Base-by-base conservation (phyloP, 805 yeast genomes). In the Lipomyces spencermartinsiae region DNA sequence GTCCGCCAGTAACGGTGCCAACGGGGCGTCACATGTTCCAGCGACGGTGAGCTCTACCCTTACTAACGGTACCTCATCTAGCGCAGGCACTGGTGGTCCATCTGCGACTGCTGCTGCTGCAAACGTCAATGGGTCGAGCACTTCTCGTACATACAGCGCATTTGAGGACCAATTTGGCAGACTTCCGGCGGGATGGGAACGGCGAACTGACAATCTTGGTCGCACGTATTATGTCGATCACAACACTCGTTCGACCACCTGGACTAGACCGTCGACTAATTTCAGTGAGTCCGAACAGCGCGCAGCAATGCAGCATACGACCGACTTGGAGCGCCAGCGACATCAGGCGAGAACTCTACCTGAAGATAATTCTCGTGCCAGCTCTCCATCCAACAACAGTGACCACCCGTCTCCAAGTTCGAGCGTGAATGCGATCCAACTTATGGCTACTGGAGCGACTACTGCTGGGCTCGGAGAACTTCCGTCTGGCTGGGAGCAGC, bases 401-500 rank as follows among this genome's bases (percentile, higher is more conserved):
- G 65, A 49, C 46, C 58, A 35, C 39, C 57, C 60, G 14, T 35
- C 70, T 29, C 53, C 67, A 16, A 56, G 70, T 14, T 51, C 56
- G 55, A 69, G 63, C 33, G 68, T 82, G 86, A 22, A 84, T 29
- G 71, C 76, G 25, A 64, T 74, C 19, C 78, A 76, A 56, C 76
- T 88, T 86, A 89, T 90, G 62, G 88, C 90, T 31, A 82, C 91
- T 1, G 93, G 97, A 39, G 92, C 94, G 22, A 94, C 98, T 1
- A 92, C 98, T 3, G 91, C 97, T 34, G 98, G 98, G 0, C 81
- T 96, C 57, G 99, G 99, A 35, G 99, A 95, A 81, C 84, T 95
- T 71, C 99, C 99, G 8, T 87, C 97, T 10, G 99, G 99, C 54
- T 95, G 99, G 99, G 99, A 95, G 81, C 98, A 94, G 82, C 85